Evolutionary conservation across 2,329 filamentous ascomycete genomes (phyloP).

Genomic region (Diaporthe helianthi): DNA sequence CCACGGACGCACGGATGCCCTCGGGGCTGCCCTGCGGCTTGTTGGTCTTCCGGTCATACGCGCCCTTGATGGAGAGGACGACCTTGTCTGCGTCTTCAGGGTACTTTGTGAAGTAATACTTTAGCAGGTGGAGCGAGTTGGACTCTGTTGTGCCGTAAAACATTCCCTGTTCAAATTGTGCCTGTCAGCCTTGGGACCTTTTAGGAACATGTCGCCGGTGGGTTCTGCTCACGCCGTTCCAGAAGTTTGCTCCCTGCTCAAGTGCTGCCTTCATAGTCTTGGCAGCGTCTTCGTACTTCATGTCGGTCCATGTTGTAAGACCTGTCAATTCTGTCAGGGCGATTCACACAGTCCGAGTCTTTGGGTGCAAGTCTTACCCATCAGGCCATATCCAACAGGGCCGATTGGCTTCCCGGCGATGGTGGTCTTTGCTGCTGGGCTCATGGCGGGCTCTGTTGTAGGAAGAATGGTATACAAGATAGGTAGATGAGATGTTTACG

Average conservation of each 20-base stretch:
- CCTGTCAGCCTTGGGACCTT: background rate
- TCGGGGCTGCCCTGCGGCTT: slow-evolving; percentile 53
- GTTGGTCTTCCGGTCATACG: slow-evolving; percentile 39
- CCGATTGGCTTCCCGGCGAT: slow-evolving; percentile 27
- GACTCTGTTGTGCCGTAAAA: slow-evolving; percentile 59
- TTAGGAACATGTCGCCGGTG: background rate
- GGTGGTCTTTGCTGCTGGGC: background rate
- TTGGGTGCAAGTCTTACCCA: slow-evolving; percentile 44
- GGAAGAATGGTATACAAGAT: background rate
- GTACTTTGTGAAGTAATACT: slow-evolving; percentile 61
- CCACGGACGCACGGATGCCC: slow-evolving; percentile 62
- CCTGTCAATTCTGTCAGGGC: background rate
- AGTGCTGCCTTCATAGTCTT: slow-evolving; percentile 46
- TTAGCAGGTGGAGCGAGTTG: slow-evolving; percentile 60
- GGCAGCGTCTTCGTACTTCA: slow-evolving; percentile 9
- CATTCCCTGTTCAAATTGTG: slow-evolving; percentile 41
- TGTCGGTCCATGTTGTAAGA: slow-evolving; percentile 14
- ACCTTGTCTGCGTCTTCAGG: slow-evolving; percentile 63
- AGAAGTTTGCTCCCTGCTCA: slow-evolving; percentile 53
- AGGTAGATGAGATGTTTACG: background rate
- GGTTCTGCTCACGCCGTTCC: slow-evolving; percentile 59
- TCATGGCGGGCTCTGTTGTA: background rate
- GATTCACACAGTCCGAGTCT: background rate
- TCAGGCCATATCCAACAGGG: slow-evolving; percentile 41
- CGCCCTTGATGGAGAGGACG: slow-evolving; percentile 64